Base-by-base conservation (phyloP, 257 asterid species). In the Petrea volubilis region DNA sequence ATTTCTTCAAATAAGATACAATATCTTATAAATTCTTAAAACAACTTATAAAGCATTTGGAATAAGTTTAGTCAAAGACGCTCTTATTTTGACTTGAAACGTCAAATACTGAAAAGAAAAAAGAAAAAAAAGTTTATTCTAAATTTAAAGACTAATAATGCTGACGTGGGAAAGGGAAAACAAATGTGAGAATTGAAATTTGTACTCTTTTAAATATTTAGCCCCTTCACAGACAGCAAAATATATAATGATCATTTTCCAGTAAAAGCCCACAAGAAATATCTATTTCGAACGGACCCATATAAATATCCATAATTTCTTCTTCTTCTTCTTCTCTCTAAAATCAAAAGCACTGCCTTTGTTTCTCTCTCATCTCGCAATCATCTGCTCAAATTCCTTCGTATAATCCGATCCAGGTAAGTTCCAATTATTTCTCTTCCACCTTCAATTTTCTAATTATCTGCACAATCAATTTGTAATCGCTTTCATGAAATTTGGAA, bases 351-450 rank as follows among this genome's bases (percentile, higher is more conserved):
- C 13, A 20, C 71, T 24, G 0, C 44, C 1, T 14, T 3, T 24
- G 57, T 41, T 38, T 43, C 33, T 43, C 63, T 21, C 56, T 36
- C 17, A 3, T 43, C 44, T 18, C 29, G 53, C 61, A 14, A 0
- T 71, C 23, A 17, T 60, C 21, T n/a, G n/a, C 18, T 36, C n/a
- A 59, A 13, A 33, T 36, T 60, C 50, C 20, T 68, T 44, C 20
- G 40, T 2, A 4, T 29, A 28, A 71, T 60, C 70, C 70, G 50
- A 15, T 15, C 31, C 75, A 29, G 71, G 58, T 29, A 68, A 60
- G 20, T 21, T 29, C 43, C 25, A 9, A 13, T 34, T 3, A 43
- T 31, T 55, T 33, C 5, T 60, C 51, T 59, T 55, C 28, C 10
- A 2, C 1, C 10, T 59, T 29, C 3, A 17, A 9, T 64, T 25